Conservation (phyloP, 208 protist species). For the Acanthamoeba polyphaga region DNA sequence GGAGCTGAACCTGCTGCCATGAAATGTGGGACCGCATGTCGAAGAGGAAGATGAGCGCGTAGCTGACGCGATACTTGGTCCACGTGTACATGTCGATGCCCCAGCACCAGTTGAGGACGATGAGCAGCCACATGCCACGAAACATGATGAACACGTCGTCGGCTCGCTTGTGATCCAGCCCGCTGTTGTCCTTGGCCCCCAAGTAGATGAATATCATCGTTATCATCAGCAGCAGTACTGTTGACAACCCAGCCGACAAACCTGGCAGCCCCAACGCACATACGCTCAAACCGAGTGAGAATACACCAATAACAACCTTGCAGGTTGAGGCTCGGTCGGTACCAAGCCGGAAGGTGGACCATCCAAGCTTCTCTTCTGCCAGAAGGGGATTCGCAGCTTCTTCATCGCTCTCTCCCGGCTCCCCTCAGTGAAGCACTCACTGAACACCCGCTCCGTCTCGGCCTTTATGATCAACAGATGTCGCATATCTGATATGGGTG, state of each 20-base stretch:
- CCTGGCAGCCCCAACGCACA: not conserved
- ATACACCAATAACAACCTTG: too few species aligned
- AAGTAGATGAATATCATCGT: not conserved
- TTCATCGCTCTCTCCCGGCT: not conserved
- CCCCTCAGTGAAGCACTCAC: not conserved
- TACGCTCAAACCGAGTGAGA: too few species aligned
- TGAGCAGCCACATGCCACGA: conserved; percentile 66
- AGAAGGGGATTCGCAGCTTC: conserved; percentile 5
- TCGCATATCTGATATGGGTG: not conserved
- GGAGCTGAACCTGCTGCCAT: conserved; percentile 22
- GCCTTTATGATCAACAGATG: not conserved
- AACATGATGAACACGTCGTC: conserved; percentile 19
- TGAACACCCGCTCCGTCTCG: conserved; percentile 26
- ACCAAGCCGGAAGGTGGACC: not conserved
- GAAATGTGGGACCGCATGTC: conserved; percentile 41
- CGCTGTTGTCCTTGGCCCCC: not conserved
- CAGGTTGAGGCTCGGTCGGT: too few species aligned
- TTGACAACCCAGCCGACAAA: not conserved
- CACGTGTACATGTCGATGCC: conserved; percentile 82
- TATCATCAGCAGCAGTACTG: not conserved
- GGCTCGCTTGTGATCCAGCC: not conserved
- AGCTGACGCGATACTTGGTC: conserved; percentile 83
- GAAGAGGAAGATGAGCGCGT: conserved; percentile 84
- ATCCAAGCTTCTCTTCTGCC: not conserved
- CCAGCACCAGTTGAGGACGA: conserved; percentile 76